These are phyloP conservation scores for Rhexocercosporidium sp. DNA, from an alignment of 2,329 filamentous ascomycete species.

Conservation along the genomic window DNA sequence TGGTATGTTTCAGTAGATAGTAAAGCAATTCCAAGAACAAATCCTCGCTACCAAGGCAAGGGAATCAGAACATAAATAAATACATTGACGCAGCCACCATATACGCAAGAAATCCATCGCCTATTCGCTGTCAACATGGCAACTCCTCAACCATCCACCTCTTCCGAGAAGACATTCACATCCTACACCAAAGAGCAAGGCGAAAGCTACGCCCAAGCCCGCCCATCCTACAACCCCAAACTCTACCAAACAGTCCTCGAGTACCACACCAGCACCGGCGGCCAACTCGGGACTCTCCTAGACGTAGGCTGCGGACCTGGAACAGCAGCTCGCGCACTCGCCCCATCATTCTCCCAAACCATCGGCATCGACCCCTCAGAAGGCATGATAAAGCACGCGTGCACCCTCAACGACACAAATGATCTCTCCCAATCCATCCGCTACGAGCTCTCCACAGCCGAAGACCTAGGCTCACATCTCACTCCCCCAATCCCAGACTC, in stretches of 20 bases:
- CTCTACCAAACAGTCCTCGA: constrained; percentile 28
- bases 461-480: constrained; percentile 28
- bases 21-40: not conserved
- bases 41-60: not conserved
- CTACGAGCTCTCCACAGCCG: constrained; percentile 33
- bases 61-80: not conserved
- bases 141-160: constrained; percentile 1
- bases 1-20: not conserved
- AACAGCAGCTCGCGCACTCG: constrained; percentile 30
- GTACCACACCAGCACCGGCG: constrained; percentile 30
- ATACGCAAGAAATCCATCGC: not conserved
- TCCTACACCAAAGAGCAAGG: constrained; percentile 33
- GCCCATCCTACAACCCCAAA: constrained; percentile 21
- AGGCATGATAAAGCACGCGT: constrained; percentile 34
- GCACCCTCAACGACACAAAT: constrained; percentile 21
- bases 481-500: constrained; percentile 15
- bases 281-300: constrained; percentile 30
- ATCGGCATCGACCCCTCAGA: constrained; percentile 36
- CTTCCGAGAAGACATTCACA: constrained; percentile 35
- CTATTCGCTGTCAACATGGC: not conserved
- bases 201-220: constrained; percentile 31
- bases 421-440: constrained; percentile 20
- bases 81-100: not conserved
- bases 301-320: constrained; percentile 41
- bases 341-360: constrained; percentile 29